A percentile compares a stretch with the other conserved stretches of the same genome.
Evolutionary conservation across 371 early-diverging fungal species (phyloP).

Genomic region (Mortierella sp.): DNA sequence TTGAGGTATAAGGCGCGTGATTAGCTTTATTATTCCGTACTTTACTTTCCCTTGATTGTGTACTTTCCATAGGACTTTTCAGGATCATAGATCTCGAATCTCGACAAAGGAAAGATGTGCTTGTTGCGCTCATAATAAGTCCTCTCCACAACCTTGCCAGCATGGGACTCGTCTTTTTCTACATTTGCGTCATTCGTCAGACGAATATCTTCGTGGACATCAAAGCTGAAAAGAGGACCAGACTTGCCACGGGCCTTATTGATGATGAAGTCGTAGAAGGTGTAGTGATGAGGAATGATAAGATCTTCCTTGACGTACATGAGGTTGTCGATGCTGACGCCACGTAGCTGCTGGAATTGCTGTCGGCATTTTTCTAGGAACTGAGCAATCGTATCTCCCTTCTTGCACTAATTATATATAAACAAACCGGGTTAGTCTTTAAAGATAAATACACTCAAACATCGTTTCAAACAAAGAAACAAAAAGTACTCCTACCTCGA

Average conservation of each 20-base stretch:
- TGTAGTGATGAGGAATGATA: conserved; percentile 95
- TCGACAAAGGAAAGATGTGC: conserved; percentile 95
- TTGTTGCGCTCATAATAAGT: conserved; percentile 97
- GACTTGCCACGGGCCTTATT: conserved; percentile 97
- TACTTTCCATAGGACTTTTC: conserved; percentile 91
- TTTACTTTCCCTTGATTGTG: conserved; percentile 68
- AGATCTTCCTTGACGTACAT: conserved; percentile 96
- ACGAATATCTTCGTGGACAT: conserved; percentile 95
- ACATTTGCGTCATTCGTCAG: conserved; percentile 86
- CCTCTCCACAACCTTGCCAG: conserved; percentile 94
- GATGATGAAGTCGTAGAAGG: conserved; percentile 97
- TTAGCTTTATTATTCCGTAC: neutral
- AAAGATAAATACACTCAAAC: too few relatives aligned
- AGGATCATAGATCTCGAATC: conserved; percentile 96
- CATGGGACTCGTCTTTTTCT: conserved; percentile 95
- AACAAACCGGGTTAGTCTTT: too few relatives aligned
- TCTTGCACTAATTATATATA: conserved; percentile 71
- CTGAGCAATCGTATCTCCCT: conserved; percentile 90
- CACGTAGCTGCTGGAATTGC: conserved; percentile 86
- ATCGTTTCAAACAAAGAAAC: too few relatives aligned
- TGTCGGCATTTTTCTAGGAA: conserved; percentile 88
- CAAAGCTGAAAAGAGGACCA: conserved; percentile 94
- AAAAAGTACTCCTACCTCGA: conserved; percentile 63
- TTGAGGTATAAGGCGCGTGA: too few relatives aligned
- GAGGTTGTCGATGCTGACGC: conserved; percentile 88